phyloP scores from a whole-genome alignment of 1,284 basidiomycete genomes.

The Austroboletus niveus region DNA sequence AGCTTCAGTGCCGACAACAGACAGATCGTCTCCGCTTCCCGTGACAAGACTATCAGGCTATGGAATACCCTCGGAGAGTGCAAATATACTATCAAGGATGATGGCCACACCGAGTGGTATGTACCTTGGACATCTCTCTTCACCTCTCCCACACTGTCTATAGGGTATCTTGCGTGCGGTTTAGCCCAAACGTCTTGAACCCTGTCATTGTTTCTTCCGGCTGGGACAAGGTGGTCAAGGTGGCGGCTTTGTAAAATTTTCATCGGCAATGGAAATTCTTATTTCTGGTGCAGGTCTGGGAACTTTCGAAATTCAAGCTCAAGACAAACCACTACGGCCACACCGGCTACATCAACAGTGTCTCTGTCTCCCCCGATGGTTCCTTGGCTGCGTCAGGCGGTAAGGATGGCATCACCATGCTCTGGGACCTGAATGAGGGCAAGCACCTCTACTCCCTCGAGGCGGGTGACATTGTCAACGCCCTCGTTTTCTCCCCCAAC shows the following conservation, averaged over 20 bases:
- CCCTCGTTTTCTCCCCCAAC: conserved; percentile 99
- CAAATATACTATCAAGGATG: conserved; percentile 99
- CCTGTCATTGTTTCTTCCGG: conserved; percentile 99
- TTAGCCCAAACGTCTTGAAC: conserved; percentile 98
- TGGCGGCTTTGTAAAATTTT: conserved; percentile 68
- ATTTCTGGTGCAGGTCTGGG: conserved; percentile 81
- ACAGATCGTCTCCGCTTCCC: conserved; percentile 98
- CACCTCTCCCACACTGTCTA: conserved; percentile 5
- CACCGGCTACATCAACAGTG: conserved; percentile 99
- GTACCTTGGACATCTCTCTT: conserved; percentile 19
- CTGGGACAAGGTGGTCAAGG: conserved; percentile 99
- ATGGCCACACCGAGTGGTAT: conserved; percentile 94
- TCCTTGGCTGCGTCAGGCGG: conserved; percentile 99
- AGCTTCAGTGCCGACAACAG: conserved; percentile 98
- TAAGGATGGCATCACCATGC: conserved; percentile 99
- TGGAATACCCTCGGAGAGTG: conserved; percentile 99
- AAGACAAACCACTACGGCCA: conserved; percentile 99
- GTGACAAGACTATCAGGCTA: conserved; percentile 98
- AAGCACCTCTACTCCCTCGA: conserved; percentile 99
- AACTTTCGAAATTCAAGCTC: conserved; percentile 99
- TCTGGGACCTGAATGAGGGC: conserved; percentile 99
- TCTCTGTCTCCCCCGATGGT: conserved; percentile 98
- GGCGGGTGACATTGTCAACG: conserved; percentile 98
- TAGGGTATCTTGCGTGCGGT: conserved; percentile 99
- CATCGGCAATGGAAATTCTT: conserved; percentile 30